Evolutionary conservation across 441 rosid species (phyloP), one percentile per base, ranked within the genome.

Genomic region (Arabidopsis lyrata): DNA sequence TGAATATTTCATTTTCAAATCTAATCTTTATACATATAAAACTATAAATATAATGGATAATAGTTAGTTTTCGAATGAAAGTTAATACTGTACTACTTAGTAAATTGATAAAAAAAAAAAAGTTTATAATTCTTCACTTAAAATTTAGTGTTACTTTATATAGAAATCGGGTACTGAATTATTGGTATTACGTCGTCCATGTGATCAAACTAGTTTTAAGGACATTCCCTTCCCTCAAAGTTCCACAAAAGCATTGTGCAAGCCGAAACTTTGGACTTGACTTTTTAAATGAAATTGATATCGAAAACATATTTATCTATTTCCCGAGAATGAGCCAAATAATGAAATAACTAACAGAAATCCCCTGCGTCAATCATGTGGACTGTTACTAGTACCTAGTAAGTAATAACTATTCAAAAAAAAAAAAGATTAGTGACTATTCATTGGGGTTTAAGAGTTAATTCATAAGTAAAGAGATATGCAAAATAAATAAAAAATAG

Each of bases 261-360:
- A 67, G 78, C 78, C 78, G 78, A 67, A 67, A 74, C 63, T 50
- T 67, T 74, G 50, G 68, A 67, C 68, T 59, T 0, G 44, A 50
- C 55, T 56, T 57, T 73, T 16, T 0, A 36, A 13, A 14, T 56
- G 24, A 73, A 45, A 36, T 16, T 49, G 34, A 48, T 14, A 16
- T 27, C 31, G 12, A 47, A 56, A 41, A 49, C 29, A 48, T 36
- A 27, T 35, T 36, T 14, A 4, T 49, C 15, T 66, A 29, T 50
- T 31, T 41, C 77, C 57, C 4, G 15, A 52, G 49, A 62, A 13
- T 49, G 53, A 41, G 48, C 52, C 15, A 10, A n/a, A 48, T 45
- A 45, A 6, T 45, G 49, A 6, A 44, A 15, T 48, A 74, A 47
- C 60, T 59, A 35, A 47, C 45, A 36, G 11, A 13, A 34, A 72